A percentile compares a stretch with the other conserved stretches of the same genome.
phyloP scores from a whole-genome alignment of 345 rosid species.

The Citrus sp. region DNA sequence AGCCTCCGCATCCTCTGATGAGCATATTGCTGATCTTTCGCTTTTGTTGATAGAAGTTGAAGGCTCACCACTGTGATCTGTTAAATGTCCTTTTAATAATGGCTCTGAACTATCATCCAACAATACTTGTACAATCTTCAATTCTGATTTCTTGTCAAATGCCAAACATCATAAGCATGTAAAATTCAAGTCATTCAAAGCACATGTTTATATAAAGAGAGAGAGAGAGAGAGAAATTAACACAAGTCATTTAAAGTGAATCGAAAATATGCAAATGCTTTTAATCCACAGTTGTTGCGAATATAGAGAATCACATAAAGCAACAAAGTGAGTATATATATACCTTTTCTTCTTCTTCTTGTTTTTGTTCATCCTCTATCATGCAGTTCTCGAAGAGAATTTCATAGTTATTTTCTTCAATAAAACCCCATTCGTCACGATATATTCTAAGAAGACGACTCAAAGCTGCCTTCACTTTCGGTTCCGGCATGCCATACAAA shows the following conservation, averaged over 20 bases:
- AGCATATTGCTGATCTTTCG: neutral
- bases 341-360: neutral
- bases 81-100: neutral
- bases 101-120: neutral
- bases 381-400: neutral
- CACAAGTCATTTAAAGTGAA: neutral
- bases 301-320: no score
- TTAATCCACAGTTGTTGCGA: no score
- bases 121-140: neutral
- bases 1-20: neutral
- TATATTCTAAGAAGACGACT: neutral
- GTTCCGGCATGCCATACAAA: neutral
- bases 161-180: neutral
- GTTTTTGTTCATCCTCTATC: neutral
- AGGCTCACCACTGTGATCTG: neutral
- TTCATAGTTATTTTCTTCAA: conserved; percentile 4
- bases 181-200: neutral
- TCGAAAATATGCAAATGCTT: no score
- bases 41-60: neutral
- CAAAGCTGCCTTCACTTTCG: neutral
- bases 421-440: neutral
- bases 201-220: no score
- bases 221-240: no score
- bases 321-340: no score
- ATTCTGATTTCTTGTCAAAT: neutral